These are phyloP conservation scores for Vitis rupestris DNA, from an alignment of 164 flowering plant species.

Conservation along the genomic window DNA sequence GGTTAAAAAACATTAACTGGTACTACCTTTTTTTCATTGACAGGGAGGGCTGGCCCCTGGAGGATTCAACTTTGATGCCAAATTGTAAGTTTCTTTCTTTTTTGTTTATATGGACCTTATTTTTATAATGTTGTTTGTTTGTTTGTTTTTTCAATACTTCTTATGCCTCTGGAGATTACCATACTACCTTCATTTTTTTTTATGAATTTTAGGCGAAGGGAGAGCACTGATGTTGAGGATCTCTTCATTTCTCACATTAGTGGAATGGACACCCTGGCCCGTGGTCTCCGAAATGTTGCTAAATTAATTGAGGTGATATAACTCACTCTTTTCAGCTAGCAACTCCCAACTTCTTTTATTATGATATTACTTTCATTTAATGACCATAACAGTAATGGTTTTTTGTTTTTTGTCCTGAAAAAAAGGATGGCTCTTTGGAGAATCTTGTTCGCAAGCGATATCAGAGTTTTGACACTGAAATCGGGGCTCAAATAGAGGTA, in stretches of 20 bases:
- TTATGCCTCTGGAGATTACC: neutral
- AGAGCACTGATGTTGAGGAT: constrained; percentile 98
- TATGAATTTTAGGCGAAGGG: constrained; percentile 65
- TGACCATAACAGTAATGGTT: too few species aligned
- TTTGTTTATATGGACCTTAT: too few species aligned
- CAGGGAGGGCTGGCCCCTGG: constrained; percentile 99
- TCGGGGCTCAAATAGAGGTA: constrained; percentile 87
- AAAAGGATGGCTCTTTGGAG: constrained; percentile 76
- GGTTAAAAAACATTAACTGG: neutral
- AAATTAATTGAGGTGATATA: constrained; percentile 69
- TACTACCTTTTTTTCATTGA: constrained; percentile 2
- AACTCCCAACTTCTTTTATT: neutral
- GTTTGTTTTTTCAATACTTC: neutral
- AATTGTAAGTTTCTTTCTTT: constrained; percentile 55
- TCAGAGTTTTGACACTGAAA: constrained; percentile 77
- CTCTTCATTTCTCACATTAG: constrained; percentile 86
- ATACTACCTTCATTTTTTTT: neutral
- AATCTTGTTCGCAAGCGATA: constrained; percentile 87
- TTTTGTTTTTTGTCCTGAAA: neutral
- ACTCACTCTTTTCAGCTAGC: neutral
- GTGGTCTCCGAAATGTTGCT: constrained; percentile 90
- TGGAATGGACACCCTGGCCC: constrained; percentile 98
- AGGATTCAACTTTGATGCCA: constrained; percentile 98
- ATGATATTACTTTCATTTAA: neutral
- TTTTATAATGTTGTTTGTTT: too few species aligned